A percentile compares a stretch with the other conserved stretches of the same genome.
phyloP scores from a whole-genome alignment of 164 flowering plant species.

The Santalum album region DNA sequence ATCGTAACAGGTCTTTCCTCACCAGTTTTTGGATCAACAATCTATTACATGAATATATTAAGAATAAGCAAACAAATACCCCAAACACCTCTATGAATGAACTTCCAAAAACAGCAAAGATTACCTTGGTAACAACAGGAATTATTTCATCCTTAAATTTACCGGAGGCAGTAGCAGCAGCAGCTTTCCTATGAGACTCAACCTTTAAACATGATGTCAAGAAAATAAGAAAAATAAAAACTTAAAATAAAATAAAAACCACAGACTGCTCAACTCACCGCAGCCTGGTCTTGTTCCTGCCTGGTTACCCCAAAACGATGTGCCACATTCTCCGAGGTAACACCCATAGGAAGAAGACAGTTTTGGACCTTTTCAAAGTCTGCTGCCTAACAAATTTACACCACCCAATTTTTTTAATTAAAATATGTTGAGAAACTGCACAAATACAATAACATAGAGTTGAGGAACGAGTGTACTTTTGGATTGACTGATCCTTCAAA shows the following conservation, averaged over 20 bases:
- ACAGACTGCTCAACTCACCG: constrained; percentile 45
- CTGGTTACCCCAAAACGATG: constrained; percentile 81
- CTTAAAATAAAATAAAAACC: background rate
- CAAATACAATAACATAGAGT: background rate
- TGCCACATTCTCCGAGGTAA: constrained; percentile 98
- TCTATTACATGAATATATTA: constrained; percentile 27
- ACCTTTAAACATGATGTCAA: constrained; percentile 33
- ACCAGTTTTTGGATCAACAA: constrained; percentile 90
- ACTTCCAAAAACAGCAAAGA: background rate
- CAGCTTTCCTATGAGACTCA: constrained; percentile 84
- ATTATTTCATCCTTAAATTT: constrained; percentile 90
- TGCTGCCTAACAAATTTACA: constrained; percentile 35
- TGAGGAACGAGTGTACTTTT: constrained; percentile 30
- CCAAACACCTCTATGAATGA: background rate
- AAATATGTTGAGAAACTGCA: background rate
- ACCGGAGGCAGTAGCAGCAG: constrained; percentile 92
- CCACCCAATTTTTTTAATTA: background rate
- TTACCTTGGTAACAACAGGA: constrained; percentile 85
- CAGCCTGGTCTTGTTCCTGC: constrained; percentile 93
- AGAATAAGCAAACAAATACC: background rate
- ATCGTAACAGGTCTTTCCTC: constrained; percentile 68
- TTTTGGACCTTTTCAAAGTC: constrained; percentile 57
- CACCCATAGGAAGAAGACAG: constrained; percentile 97
- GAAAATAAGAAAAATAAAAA: background rate
- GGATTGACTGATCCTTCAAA: constrained; percentile 76